phyloP scores from a whole-genome alignment of 441 rosid genomes.

The Arabidopsis hybrid region DNA sequence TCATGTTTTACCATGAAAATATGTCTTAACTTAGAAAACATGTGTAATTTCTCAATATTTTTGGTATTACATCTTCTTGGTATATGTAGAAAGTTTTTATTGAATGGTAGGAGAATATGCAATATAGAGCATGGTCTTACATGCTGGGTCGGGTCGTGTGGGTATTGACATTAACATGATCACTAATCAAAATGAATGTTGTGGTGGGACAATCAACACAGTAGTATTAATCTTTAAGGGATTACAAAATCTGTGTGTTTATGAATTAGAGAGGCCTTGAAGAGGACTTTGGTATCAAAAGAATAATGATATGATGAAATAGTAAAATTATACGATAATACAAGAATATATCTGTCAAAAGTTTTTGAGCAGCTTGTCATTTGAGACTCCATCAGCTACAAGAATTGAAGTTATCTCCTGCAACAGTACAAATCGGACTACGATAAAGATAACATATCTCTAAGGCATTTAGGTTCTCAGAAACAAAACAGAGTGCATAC shows the following conservation, averaged over 20 bases:
- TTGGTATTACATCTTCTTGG: background rate
- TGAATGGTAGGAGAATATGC: background rate
- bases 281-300: slow-evolving; percentile 31
- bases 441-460: slow-evolving; percentile 9
- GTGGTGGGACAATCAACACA: slow-evolving; percentile 31
- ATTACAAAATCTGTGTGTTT: slow-evolving; percentile 38
- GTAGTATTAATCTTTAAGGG: slow-evolving; percentile 14
- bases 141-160: background rate
- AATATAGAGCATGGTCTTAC: background rate
- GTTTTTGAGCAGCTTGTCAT: slow-evolving; percentile 84
- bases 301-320: slow-evolving; percentile 27
- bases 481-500: slow-evolving; percentile 48
- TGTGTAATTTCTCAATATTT: background rate
- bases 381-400: slow-evolving; percentile 73
- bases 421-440: slow-evolving; percentile 32
- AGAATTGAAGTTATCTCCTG: slow-evolving; percentile 92
- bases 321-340: slow-evolving; percentile 20
- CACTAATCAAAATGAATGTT: slow-evolving; percentile 12
- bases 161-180: background rate
- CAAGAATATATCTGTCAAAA: slow-evolving; percentile 56
- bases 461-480: background rate
- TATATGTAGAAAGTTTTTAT: background rate
- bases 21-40: background rate
- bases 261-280: slow-evolving; percentile 29
- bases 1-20: background rate